These are phyloP conservation scores for Colletotrichum viniferum DNA, from an alignment of 2,329 filamentous ascomycete genomes.

Conservation along the genomic window DNA sequence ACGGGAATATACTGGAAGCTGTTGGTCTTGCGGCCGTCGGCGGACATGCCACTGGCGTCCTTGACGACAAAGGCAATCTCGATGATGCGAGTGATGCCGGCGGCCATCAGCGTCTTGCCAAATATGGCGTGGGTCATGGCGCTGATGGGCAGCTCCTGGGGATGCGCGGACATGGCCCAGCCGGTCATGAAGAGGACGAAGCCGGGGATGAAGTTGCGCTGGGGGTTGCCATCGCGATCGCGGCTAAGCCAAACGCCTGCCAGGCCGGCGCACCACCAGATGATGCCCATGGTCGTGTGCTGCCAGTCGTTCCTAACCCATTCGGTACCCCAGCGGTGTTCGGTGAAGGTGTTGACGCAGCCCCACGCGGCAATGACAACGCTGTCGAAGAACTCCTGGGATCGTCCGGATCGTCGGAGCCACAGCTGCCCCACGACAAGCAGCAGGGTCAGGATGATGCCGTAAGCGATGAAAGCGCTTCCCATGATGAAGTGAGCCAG, in stretches of 20 bases:
- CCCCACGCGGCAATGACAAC: conserved; percentile 92
- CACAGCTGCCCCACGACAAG: conserved; percentile 88
- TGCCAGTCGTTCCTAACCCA: conserved; percentile 97
- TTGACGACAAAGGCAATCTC: conserved; percentile 88
- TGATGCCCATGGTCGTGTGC: conserved; percentile 98
- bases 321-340: conserved; percentile 87
- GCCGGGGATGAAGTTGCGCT: conserved; percentile 90
- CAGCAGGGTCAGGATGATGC: conserved; percentile 83
- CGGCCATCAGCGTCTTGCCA: conserved; percentile 94
- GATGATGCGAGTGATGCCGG: conserved; percentile 81
- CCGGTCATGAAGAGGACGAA: conserved; percentile 92
- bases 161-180: conserved; percentile 93
- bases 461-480: conserved; percentile 93
- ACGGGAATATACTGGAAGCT: conserved; percentile 60
- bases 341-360: conserved; percentile 97
- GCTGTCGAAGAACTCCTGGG: conserved; percentile 97
- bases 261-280: conserved; percentile 96
- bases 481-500: conserved; percentile 99
- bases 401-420: conserved; percentile 81
- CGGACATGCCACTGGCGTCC: conserved; percentile 69
- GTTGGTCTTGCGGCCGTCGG: conserved; percentile 72
- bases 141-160: conserved; percentile 82
- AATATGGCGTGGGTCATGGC: conserved; percentile 89
- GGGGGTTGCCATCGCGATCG: conserved; percentile 81
- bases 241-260: conserved; percentile 91